Base-by-base conservation (phyloP, 352 stramenopile genomes). In the Phytophthora macrochlamydospora region DNA sequence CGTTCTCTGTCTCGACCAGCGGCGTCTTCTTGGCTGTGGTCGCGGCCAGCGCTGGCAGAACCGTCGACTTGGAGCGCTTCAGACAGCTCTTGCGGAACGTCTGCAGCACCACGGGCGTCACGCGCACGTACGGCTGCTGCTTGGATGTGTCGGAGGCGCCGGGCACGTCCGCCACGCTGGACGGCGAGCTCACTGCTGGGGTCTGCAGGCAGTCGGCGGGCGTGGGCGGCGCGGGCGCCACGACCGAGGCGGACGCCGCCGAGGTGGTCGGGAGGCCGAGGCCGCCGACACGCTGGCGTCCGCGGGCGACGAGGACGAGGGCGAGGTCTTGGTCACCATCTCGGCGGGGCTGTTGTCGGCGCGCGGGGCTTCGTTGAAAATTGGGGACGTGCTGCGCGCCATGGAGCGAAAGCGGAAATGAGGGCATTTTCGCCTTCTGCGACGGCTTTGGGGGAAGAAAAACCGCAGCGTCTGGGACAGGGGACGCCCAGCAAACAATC, bases 71-170 rank as follows among this genome's bases (percentile, higher is more conserved):
- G 18, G 82, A 85, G 6, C 80, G 84, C 75, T 91, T 92, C 56
- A 92, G 60, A 30, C 82, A 91, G 55, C 81, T 90, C 68, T 92
- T 92, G 0, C 84, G 79, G 60, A 81, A 87, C 35, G 6, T 84
- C 55, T 90, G 78, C 5, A 90, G 59, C 40, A 78, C 72, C 1
- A 63, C 68, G 0, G 80, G 75, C 5, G 78, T 72, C 3, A 92
- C 78, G 24, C 74, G 65, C 9, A 71, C 38, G 31, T 79, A 88
- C 9, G 76, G 75, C 45, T 43, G 56, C 7, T 56, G 49, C 3
- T 42, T 28, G 5, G 51, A 30, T 18, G 38, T 8, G 1, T 33
- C 37, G 35, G 43, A 37, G 8, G 7, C 38, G 8, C 67, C 59
- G 0, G 59, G 48, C 1, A 78, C 59, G 5, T 54, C 62, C 46